Conservation (phyloP, 192 early-diverging fungal species). For the Dimargaris xerosporica region DNA sequence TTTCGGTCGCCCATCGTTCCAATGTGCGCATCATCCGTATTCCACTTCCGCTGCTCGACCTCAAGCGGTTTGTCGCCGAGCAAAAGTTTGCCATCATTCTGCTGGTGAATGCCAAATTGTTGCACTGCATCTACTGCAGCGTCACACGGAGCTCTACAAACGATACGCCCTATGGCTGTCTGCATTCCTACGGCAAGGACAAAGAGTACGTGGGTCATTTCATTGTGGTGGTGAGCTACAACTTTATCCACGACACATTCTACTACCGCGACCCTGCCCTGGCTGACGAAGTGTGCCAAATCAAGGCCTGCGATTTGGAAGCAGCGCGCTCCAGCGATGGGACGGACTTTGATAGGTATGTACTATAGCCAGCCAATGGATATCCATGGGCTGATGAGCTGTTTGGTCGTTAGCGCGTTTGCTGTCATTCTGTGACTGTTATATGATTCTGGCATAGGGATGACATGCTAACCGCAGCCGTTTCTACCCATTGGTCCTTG, state of each 20-base stretch:
- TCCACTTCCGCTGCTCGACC: conserved; percentile 60
- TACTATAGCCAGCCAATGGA: too few species aligned
- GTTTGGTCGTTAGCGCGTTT: too few species aligned
- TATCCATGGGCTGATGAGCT: too few species aligned
- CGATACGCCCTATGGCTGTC: conserved; percentile 17
- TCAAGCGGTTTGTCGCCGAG: conserved; percentile 66
- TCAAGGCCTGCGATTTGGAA: conserved; percentile 46
- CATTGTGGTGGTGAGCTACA: conserved; percentile 73
- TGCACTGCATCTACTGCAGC: conserved; percentile 49
- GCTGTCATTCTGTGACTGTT: too few species aligned
- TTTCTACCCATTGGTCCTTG: too few species aligned
- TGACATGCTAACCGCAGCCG: too few species aligned
- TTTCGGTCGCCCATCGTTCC: conserved; percentile 51
- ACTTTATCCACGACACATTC: conserved; percentile 60
- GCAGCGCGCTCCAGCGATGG: conserved; percentile 47
- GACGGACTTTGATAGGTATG: conserved; percentile 59
- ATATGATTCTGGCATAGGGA: too few species aligned
- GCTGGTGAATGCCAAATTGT: conserved; percentile 53
- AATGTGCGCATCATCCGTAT: conserved; percentile 60
- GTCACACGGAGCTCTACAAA: conserved; percentile 9
- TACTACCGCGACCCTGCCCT: conserved; percentile 75
- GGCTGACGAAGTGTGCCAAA: conserved; percentile 49
- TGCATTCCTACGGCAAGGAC: conserved; percentile 15
- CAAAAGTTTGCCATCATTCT: conserved; percentile 60
- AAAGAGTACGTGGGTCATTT: conserved; percentile 67